These are phyloP conservation scores for Naganishia kalamii DNA, from an alignment of 768 basidiomycete genomes.

Conservation along the genomic window DNA sequence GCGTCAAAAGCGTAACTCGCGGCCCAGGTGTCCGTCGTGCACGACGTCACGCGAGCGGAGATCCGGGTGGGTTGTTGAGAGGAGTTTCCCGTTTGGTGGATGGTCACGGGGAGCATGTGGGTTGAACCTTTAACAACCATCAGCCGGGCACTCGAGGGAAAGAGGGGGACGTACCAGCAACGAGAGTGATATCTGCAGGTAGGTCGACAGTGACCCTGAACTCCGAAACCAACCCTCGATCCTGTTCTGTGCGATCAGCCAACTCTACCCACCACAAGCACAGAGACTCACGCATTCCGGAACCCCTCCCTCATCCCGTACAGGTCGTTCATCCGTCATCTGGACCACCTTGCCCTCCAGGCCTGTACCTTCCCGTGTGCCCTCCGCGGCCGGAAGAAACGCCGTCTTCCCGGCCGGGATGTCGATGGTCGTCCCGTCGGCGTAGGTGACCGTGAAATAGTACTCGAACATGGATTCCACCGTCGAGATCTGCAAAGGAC, in stretches of 20 bases:
- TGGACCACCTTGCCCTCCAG: too few relatives aligned
- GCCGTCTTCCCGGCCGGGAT: slow-evolving; percentile 5
- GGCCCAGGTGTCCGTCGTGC: slow-evolving; percentile 9
- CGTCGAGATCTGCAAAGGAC: neutral
- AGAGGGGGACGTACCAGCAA: neutral
- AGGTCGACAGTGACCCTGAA: neutral
- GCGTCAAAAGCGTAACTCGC: slow-evolving; percentile 2
- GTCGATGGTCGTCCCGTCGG: neutral
- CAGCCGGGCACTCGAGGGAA: neutral
- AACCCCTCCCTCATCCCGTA: too few relatives aligned
- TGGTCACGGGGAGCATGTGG: neutral
- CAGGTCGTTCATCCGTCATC: too few relatives aligned
- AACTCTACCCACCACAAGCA: neutral
- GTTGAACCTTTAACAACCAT: neutral
- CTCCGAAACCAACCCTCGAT: neutral
- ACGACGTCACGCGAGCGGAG: neutral
- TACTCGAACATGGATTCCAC: slow-evolving; percentile 15
- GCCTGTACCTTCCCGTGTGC: too few relatives aligned
- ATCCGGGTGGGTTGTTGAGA: neutral
- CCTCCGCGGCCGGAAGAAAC: neutral
- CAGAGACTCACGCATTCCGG: neutral
- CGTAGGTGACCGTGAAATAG: slow-evolving; percentile 1
- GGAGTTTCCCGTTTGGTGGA: neutral
- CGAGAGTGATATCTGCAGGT: neutral
- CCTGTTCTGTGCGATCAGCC: neutral